Evolutionary conservation across 805 yeast species (phyloP).

Genomic region (Wickerhamiella musiphila): DNA sequence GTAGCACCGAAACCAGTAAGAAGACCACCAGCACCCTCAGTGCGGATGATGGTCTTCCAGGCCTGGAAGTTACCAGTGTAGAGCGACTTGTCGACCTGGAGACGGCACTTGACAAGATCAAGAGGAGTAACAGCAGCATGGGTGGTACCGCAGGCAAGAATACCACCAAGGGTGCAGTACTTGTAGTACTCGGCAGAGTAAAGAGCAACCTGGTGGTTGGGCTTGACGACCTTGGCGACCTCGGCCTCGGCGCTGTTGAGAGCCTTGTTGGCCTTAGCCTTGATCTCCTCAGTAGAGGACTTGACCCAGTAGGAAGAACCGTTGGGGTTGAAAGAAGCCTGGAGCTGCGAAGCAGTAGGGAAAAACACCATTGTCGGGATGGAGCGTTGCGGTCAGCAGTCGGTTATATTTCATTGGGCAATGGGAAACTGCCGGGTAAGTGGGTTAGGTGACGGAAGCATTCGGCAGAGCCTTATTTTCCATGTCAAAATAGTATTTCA

Average conservation of each 20-base stretch:
- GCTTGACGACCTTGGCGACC: conserved; percentile 20
- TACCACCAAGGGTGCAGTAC: conserved; percentile 65
- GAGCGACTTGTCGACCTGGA: conserved; percentile 63
- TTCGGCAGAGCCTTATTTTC: too few species aligned
- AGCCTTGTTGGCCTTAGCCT: conserved; percentile 15
- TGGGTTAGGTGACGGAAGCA: background rate
- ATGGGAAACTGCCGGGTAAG: background rate
- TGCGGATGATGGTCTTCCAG: conserved; percentile 54
- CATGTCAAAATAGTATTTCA: too few species aligned
- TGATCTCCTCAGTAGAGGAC: conserved; percentile 12
- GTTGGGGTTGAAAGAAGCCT: conserved; percentile 24
- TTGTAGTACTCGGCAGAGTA: conserved; percentile 47
- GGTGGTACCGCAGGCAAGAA: conserved; percentile 86
- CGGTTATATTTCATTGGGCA: conserved; percentile 1
- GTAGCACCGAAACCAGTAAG: conserved; percentile 90
- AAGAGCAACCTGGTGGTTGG: conserved; percentile 28
- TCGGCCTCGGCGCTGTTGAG: conserved; percentile 20
- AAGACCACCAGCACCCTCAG: conserved; percentile 59
- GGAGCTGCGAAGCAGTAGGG: conserved; percentile 23
- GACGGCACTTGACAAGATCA: conserved; percentile 83
- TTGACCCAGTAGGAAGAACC: conserved; percentile 22
- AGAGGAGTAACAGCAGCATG: conserved; percentile 87
- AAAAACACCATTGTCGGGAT: conserved; percentile 20
- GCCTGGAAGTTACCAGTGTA: conserved; percentile 65
- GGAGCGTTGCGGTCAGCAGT: conserved; percentile 1